These are phyloP conservation scores for Teunomyces kruisii DNA, from an alignment of 805 yeast genomes.

Conservation along the genomic window DNA sequence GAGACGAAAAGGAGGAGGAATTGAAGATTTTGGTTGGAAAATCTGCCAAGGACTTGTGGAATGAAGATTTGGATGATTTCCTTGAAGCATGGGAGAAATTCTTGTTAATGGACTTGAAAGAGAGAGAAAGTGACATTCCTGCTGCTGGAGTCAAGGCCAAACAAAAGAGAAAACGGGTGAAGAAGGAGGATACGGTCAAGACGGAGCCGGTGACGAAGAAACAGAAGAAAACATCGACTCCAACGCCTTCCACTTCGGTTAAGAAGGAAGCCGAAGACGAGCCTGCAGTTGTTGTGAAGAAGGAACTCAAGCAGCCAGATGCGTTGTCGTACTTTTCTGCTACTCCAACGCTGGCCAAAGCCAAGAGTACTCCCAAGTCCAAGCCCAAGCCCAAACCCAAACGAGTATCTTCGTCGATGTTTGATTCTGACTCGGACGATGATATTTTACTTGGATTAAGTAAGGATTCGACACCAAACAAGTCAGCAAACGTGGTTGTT, in stretches of 20 bases:
- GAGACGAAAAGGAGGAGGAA: conserved; percentile 70
- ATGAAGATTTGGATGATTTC: conserved; percentile 75
- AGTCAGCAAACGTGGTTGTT: not conserved
- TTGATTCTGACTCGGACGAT: conserved; percentile 39
- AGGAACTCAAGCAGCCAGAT: conserved; percentile 11
- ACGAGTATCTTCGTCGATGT: conserved; percentile 11
- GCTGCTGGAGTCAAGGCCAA: conserved; percentile 44
- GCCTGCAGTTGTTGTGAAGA: conserved; percentile 3
- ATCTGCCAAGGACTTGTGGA: conserved; percentile 89
- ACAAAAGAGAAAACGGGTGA: conserved; percentile 19
- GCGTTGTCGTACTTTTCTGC: conserved; percentile 17
- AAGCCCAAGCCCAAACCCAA: not conserved
- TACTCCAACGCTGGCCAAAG: conserved; percentile 7
- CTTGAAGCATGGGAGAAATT: conserved; percentile 64
- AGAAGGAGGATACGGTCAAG: conserved; percentile 10
- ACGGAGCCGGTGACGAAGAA: conserved; percentile 9
- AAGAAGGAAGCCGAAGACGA: not conserved
- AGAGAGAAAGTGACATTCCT: conserved; percentile 51
- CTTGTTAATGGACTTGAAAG: conserved; percentile 61
- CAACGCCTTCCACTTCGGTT: not conserved
- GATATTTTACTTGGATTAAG: conserved; percentile 18
- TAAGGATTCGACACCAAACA: not conserved
- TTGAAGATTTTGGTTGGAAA: conserved; percentile 62
- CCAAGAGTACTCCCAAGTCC: conserved; percentile 7
- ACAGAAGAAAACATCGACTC: not conserved